Conservation (phyloP, 116 monocot genomes). For the Cymodocea nodosa region DNA sequence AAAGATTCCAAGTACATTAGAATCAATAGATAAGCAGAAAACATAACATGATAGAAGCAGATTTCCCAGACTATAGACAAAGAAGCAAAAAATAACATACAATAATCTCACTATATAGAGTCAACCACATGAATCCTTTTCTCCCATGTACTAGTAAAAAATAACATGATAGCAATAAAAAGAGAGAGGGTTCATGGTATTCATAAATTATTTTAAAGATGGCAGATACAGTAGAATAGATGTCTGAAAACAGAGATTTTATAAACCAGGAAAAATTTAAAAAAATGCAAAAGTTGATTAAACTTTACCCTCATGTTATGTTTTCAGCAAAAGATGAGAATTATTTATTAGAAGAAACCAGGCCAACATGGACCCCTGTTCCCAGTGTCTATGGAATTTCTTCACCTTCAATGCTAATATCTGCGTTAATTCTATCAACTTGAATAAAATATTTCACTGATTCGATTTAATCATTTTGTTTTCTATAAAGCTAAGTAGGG, state of each 20-base stretch:
- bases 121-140: too few relatives aligned
- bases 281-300: background rate
- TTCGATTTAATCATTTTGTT: too few relatives aligned
- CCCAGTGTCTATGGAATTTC: too few relatives aligned
- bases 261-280: background rate
- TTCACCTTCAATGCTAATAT: too few relatives aligned
- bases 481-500: too few relatives aligned
- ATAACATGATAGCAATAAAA: background rate
- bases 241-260: background rate
- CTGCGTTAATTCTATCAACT: too few relatives aligned
- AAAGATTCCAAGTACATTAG: background rate
- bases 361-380: too few relatives aligned
- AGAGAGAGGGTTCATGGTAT: background rate
- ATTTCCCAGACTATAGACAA: constrained; percentile 77
- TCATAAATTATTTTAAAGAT: background rate
- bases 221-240: background rate
- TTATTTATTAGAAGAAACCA: too few relatives aligned
- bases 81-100: background rate
- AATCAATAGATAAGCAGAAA: too few relatives aligned
- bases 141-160: background rate
- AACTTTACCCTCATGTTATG: background rate
- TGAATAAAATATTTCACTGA: too few relatives aligned
- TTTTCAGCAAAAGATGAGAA: background rate
- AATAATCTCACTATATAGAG: too few relatives aligned
- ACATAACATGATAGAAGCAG: constrained; percentile 34